Evolutionary conservation across 495 filamentous ascomycete genomes (phyloP).

Genomic region (Pseudevernia furfuracea): DNA sequence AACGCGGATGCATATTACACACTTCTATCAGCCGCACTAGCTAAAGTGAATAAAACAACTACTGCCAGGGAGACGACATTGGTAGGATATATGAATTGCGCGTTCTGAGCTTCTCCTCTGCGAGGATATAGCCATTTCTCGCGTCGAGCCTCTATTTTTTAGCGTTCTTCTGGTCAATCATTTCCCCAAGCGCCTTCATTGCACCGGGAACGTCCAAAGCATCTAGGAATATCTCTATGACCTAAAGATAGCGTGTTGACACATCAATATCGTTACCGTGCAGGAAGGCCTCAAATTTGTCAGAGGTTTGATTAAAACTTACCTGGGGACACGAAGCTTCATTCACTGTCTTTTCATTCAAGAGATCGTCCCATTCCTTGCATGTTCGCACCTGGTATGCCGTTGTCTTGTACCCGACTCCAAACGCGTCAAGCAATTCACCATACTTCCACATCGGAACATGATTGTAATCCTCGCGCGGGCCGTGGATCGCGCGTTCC

Average conservation of each 20-base stretch:
- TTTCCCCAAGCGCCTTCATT: neutral
- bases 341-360: neutral
- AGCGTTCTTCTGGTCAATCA: neutral
- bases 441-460: neutral
- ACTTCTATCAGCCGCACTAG: neutral
- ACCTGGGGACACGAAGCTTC: conserved; percentile 2
- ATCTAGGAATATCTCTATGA: neutral
- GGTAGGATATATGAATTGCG: neutral
- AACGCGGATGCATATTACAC: neutral
- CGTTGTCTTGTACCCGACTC: neutral
- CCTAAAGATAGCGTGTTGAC: neutral
- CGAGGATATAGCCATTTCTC: neutral
- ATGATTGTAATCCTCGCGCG: neutral
- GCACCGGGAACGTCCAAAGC: neutral
- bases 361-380: neutral
- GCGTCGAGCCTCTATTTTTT: neutral
- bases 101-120: neutral
- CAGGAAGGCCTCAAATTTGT: neutral
- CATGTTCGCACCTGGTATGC: neutral
- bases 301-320: neutral
- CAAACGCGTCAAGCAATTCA: neutral
- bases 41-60: neutral
- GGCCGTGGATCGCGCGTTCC: neutral
- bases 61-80: neutral
- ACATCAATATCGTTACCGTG: neutral